Evolutionary conservation across 2,329 filamentous ascomycete genomes (phyloP).

Genomic region (Colletotrichum liaoningense): DNA sequence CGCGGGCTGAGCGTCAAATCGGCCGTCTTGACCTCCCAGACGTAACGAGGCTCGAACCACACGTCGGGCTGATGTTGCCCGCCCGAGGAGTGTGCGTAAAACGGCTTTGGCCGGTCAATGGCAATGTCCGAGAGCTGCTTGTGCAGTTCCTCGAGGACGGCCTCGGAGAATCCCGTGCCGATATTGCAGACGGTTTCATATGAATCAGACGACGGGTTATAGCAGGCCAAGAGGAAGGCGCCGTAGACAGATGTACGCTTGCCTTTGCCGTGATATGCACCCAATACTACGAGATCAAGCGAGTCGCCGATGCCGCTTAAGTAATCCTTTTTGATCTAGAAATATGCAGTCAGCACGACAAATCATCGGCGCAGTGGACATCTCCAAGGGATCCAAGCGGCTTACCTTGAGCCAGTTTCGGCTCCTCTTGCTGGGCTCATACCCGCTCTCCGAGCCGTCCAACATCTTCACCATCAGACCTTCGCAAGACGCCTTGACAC

Average conservation of each 20-base stretch:
- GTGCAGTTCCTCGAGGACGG: conserved; percentile 90
- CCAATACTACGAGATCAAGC: conserved; percentile 93
- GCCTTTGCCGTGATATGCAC: conserved; percentile 93
- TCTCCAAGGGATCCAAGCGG: conserved; percentile 7
- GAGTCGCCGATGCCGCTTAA: conserved; percentile 94
- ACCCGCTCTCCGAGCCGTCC: conserved; percentile 90
- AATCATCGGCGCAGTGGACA: neutral
- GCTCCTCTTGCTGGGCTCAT: conserved; percentile 95
- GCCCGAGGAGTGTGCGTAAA: conserved; percentile 87
- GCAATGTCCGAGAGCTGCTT: conserved; percentile 78
- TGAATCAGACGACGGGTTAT: conserved; percentile 81
- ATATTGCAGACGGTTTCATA: conserved; percentile 99
- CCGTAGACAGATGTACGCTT: conserved; percentile 97
- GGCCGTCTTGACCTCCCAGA: conserved; percentile 98
- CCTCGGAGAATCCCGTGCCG: conserved; percentile 95
- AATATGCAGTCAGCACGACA: conserved; percentile 18
- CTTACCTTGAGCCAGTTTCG: conserved; percentile 96
- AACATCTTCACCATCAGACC: conserved; percentile 99
- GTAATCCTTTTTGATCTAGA: conserved; percentile 95
- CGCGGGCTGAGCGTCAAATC: conserved; percentile 92
- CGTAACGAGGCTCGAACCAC: conserved; percentile 94
- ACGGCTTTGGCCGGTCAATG: conserved; percentile 93
- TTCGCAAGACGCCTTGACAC: conserved; percentile 95
- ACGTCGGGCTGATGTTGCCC: conserved; percentile 96
- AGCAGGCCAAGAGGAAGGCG: conserved; percentile 94